Evolutionary conservation across 2,329 filamentous ascomycete species (phyloP).

Genomic region (Conoideocrella luteorostrata): DNA sequence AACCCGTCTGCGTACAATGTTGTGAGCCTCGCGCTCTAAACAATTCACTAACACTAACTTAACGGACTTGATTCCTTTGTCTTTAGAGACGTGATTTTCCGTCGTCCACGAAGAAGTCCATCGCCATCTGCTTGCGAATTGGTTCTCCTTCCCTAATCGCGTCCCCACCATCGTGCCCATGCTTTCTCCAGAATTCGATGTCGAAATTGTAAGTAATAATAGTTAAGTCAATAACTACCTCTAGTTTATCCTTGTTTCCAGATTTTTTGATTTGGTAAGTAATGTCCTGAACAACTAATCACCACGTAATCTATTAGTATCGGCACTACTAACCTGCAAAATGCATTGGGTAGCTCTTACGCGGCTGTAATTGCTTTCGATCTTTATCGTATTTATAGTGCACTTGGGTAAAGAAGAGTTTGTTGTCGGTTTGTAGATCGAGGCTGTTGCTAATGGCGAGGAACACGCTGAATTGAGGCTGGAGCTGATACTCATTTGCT

Average conservation of each 20-base stretch:
- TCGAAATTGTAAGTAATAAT: constrained; percentile 1
- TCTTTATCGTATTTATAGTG: not conserved
- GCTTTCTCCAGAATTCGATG: not conserved
- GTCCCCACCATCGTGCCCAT: not conserved
- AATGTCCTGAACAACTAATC: not conserved
- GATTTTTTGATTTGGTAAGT: not conserved
- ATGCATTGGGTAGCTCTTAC: not conserved
- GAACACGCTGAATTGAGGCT: not conserved
- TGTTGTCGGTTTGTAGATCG: not conserved
- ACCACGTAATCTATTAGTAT: too few species aligned
- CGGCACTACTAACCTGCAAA: too few species aligned
- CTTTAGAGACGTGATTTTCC: too few species aligned
- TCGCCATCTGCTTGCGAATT: constrained; percentile 2
- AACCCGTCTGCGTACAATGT: too few species aligned
- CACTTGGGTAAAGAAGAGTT: not conserved
- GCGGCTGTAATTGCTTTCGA: not conserved
- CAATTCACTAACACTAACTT: too few species aligned
- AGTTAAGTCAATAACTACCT: not conserved
- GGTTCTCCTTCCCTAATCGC: constrained; percentile 2
- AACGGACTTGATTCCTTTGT: too few species aligned
- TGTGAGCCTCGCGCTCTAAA: too few species aligned
- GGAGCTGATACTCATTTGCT: not conserved
- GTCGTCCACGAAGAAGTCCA: not conserved
- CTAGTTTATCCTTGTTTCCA: not conserved
- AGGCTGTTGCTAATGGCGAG: not conserved